Conservation (phyloP, 2,329 filamentous ascomycete species). For the Ceratocystis cacaofunesta region DNA sequence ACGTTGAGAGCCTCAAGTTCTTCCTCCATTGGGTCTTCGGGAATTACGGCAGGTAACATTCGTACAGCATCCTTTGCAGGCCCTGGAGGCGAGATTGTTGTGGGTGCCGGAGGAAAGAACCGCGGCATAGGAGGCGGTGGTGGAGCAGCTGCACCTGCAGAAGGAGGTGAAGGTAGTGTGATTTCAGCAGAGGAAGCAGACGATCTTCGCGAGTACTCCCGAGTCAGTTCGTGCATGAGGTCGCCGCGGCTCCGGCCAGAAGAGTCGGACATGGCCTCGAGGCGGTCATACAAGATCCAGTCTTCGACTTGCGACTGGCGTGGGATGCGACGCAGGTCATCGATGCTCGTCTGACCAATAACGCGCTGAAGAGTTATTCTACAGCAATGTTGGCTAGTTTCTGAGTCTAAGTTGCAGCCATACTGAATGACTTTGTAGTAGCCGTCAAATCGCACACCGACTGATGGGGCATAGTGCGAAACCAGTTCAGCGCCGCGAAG, state of each 20-base stretch:
- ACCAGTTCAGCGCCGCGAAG: constrained; percentile 36
- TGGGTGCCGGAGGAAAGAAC: neutral
- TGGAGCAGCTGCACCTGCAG: neutral
- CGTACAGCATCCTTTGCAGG: constrained; percentile 11
- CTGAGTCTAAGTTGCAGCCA: constrained; percentile 28
- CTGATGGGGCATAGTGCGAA: constrained; percentile 36
- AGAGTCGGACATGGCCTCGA: constrained; percentile 25
- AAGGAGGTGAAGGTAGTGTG: constrained; percentile 3
- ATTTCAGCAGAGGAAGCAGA: constrained; percentile 6
- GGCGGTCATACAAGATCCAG: constrained; percentile 36
- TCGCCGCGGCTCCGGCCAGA: constrained; percentile 15
- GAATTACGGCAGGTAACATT: constrained; percentile 12
- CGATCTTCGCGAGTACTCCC: constrained; percentile 11
- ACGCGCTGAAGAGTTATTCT: constrained; percentile 34
- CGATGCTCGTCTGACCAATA: constrained; percentile 28
- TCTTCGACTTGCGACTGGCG: constrained; percentile 42
- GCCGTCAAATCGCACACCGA: constrained; percentile 43
- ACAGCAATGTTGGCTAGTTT: constrained; percentile 29
- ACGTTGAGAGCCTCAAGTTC: constrained; percentile 8
- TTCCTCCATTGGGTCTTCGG: constrained; percentile 14
- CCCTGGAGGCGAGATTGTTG: neutral
- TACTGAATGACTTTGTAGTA: constrained; percentile 38
- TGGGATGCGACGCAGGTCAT: constrained; percentile 32
- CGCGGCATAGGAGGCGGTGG: neutral
- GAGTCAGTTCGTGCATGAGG: constrained; percentile 13